Evolutionary conservation across 2,329 filamentous ascomycete species (phyloP), one percentile per base, ranked within the genome.

Genomic region (Scedosporium minutisporum): DNA sequence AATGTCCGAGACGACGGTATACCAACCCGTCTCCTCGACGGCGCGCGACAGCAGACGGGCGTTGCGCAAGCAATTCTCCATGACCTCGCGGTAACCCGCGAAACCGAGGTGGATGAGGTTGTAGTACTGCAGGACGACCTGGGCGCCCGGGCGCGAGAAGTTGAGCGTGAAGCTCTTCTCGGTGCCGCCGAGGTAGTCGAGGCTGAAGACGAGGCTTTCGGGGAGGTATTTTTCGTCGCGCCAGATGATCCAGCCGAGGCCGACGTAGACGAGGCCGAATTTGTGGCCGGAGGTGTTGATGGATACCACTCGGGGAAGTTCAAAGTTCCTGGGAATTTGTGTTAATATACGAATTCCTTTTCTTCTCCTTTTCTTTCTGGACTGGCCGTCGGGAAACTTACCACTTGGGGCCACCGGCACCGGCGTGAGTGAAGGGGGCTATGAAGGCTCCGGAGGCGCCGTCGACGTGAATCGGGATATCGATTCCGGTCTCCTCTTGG

Each of bases 211-310:
- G 4, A 90, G 77, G 64, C 89, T 80, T 68, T 87, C 82, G 4
- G 88, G 87, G 5, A 90, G 79, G 66, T 81, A 85, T 2, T 78
- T 76, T 66, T 87, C 80, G 67, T 88, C 85, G 48, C 87, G 79
- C 85, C 85, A 89, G 69, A 88, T 79, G 61, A 87, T 85, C 87
- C 87, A 90, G 18, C 87, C 87, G 0, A 90, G 79, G 21, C 87
- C 87, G 12, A 86, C 80, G 66, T 87, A 87, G 2, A 88, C 86
- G 3, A 88, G 77, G 41, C 83, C 83, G 63, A 83, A 85, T 66
- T 86, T 86, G 70, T 86, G 83, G 25, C 72, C 84, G 6, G 82
- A 86, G 0, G 74, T 78, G 70, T 91, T 90, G 74, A 90, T 91
- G 1, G 80, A 84, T 64, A 85, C 84, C 53, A 87, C 84, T 3